Conservation (phyloP, 2,329 filamentous ascomycete species). For the Diatrype stigma region DNA sequence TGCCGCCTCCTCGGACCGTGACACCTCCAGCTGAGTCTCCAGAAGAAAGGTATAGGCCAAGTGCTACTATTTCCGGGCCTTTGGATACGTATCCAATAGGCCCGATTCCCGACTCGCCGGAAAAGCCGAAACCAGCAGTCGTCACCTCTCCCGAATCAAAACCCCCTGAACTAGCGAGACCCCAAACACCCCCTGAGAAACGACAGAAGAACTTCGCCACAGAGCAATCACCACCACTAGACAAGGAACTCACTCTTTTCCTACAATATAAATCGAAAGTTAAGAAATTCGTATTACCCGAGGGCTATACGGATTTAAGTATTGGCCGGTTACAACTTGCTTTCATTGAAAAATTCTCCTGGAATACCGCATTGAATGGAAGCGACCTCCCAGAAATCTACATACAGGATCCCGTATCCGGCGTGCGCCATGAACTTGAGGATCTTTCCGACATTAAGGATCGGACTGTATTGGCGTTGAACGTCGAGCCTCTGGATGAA, state of each 20-base stretch:
- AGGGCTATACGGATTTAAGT: conserved; percentile 79
- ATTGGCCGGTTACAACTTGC: conserved; percentile 87
- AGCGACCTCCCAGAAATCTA: conserved; percentile 94
- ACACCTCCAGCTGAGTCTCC: conserved; percentile 54
- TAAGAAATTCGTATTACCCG: conserved; percentile 87
- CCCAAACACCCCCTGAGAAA: conserved; percentile 38
- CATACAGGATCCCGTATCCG: conserved; percentile 92
- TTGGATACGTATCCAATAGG: conserved; percentile 44
- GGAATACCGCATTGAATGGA: conserved; percentile 95
- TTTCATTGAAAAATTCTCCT: conserved; percentile 98
- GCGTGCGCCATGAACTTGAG: conserved; percentile 94
- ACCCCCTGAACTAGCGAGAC: conserved; percentile 13
- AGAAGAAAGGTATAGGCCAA: conserved; percentile 59
- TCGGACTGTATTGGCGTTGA: conserved; percentile 88
- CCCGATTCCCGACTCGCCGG: conserved; percentile 24
- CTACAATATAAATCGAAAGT: conserved; percentile 95
- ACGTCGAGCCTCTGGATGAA: conserved; percentile 89
- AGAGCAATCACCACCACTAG: conserved; percentile 65
- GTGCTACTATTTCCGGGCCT: conserved; percentile 57
- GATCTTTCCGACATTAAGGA: conserved; percentile 93
- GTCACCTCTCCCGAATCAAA: conserved; percentile 15
- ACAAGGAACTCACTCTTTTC: conserved; percentile 89
- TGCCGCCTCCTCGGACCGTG: conserved; percentile 28
- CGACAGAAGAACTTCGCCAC: conserved; percentile 52
- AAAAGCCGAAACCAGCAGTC: conserved; percentile 19